These are phyloP conservation scores for Talaromyces sp. DNA, from an alignment of 2,329 filamentous ascomycete genomes.

Conservation along the genomic window DNA sequence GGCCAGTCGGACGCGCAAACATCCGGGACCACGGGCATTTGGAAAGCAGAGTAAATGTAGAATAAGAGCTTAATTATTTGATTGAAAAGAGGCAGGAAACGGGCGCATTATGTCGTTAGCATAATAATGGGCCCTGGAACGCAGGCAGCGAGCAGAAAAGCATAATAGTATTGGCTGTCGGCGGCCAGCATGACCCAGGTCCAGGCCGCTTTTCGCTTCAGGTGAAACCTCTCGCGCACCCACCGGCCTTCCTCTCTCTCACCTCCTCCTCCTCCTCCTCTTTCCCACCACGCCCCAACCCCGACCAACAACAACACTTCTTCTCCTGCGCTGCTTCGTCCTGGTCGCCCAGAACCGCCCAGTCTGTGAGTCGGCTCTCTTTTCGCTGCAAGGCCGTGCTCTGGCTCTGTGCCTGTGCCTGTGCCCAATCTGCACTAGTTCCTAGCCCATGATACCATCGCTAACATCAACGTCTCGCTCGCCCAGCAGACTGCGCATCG, in stretches of 20 bases:
- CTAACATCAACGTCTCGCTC: conserved; percentile 27
- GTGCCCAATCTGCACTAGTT: conserved; percentile 7
- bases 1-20: background rate
- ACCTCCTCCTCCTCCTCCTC: conserved; percentile 18
- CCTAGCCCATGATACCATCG: conserved; percentile 24
- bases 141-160: conserved; percentile 1
- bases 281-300: conserved; percentile 16
- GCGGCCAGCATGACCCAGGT: conserved; percentile 24
- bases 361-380: background rate
- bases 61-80: background rate
- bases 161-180: conserved; percentile 3
- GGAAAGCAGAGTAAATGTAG: background rate
- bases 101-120: background rate
- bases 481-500: conserved; percentile 24
- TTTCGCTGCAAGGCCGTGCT: background rate
- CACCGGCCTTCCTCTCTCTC: conserved; percentile 21
- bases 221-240: conserved; percentile 34
- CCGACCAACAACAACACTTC: conserved; percentile 6
- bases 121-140: background rate
- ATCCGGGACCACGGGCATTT: background rate
- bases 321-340: background rate
- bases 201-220: conserved; percentile 33
- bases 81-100: background rate
- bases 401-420: conserved; percentile 11
- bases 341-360: background rate